Evolutionary conservation across 1,284 basidiomycete genomes (phyloP).

Genomic region (Macrocybe sp.): DNA sequence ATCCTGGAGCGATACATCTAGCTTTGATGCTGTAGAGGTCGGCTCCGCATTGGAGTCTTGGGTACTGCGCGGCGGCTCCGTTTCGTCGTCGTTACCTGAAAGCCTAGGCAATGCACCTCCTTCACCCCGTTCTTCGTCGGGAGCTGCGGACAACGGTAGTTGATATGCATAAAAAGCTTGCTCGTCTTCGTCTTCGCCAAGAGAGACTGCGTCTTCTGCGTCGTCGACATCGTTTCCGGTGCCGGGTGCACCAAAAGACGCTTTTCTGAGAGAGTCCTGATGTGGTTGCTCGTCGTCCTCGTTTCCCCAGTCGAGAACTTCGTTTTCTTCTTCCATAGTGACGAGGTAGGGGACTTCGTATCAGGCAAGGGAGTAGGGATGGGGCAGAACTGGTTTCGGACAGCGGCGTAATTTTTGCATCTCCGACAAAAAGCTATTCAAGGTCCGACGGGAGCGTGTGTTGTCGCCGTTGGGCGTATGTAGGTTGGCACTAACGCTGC

Average conservation of each 20-base stretch:
- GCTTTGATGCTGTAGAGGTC: slow-evolving; percentile 9
- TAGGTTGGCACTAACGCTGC: neutral
- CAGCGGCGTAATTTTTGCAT: slow-evolving; percentile 14
- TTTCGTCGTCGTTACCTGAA: neutral
- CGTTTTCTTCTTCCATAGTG: slow-evolving; percentile 63
- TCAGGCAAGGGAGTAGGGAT: slow-evolving; percentile 13
- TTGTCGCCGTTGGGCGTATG: no score
- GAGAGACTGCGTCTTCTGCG: slow-evolving; percentile 61
- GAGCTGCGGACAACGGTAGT: slow-evolving; percentile 4
- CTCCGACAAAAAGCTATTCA: slow-evolving; percentile 20
- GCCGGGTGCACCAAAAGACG: slow-evolving; percentile 8
- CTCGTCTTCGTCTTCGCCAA: slow-evolving; percentile 69
- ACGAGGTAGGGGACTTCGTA: slow-evolving; percentile 14
- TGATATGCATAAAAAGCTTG: slow-evolving; percentile 19
- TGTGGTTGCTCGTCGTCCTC: slow-evolving; percentile 54
- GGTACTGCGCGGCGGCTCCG: neutral
- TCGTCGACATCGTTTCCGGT: slow-evolving; percentile 36
- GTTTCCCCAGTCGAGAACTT: slow-evolving; percentile 71
- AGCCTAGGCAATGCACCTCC: neutral
- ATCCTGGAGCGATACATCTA: slow-evolving; percentile 8
- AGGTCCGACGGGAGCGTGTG: no score
- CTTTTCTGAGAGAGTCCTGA: slow-evolving; percentile 20
- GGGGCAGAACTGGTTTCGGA: slow-evolving; percentile 9
- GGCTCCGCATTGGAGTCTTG: neutral
- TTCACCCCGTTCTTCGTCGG: slow-evolving; percentile 1